phyloP scores from a whole-genome alignment of 345 rosid species.

The Gynandropsis gynandra region DNA sequence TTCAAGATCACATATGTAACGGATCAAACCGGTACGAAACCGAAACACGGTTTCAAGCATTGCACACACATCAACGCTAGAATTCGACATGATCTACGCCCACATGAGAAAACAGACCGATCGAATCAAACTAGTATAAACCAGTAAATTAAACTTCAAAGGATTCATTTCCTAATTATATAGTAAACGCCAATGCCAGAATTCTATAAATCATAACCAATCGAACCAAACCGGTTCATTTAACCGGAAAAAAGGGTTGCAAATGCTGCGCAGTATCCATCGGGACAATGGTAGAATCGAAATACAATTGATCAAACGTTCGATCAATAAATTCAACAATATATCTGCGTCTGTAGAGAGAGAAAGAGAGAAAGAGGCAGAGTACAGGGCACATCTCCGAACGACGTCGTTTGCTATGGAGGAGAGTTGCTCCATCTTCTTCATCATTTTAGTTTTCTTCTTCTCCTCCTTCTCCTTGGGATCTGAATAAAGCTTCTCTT shows the following conservation, averaged over 20 bases:
- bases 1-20: not conserved
- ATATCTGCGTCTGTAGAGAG: not conserved
- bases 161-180: not conserved
- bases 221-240: not conserved
- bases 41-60: conserved; percentile 6
- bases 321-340: not conserved
- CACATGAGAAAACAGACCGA: not conserved
- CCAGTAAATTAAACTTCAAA: too few relatives aligned
- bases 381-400: conserved; percentile 55
- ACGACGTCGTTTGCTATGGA: conserved; percentile 70
- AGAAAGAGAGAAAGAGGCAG: not conserved
- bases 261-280: not conserved
- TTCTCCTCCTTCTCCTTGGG: conserved; percentile 7
- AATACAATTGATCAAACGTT: too few relatives aligned
- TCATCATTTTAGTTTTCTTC: conserved; percentile 18
- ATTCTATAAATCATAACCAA: not conserved
- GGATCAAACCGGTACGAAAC: not conserved
- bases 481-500: not conserved
- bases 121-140: not conserved
- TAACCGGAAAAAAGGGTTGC: not conserved
- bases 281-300: not conserved
- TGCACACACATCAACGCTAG: not conserved
- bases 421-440: conserved; percentile 63
- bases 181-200: not conserved
- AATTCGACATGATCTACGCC: not conserved